phyloP scores from a whole-genome alignment of 352 stramenopile species.

The Phytophthora megakarya region DNA sequence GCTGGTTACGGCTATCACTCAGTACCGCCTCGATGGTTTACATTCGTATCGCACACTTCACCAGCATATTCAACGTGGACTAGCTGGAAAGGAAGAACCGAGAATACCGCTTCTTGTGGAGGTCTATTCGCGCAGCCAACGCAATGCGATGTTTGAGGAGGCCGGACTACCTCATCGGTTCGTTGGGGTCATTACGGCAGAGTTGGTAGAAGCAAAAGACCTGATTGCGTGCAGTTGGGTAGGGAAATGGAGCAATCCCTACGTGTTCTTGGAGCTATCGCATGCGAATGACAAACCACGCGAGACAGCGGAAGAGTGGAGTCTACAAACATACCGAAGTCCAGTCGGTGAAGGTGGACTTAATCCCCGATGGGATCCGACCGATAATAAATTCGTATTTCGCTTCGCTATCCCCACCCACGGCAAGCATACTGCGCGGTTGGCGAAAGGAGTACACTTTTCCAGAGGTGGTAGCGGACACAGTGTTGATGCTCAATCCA shows the following conservation, averaged over 20 bases:
- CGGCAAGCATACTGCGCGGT: constrained; percentile 39
- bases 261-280: constrained; percentile 74
- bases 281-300: constrained; percentile 36
- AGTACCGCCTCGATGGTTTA: constrained; percentile 75
- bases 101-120: constrained; percentile 62
- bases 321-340: constrained; percentile 76
- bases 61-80: constrained; percentile 41
- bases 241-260: constrained; percentile 72
- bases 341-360: constrained; percentile 52
- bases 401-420: constrained; percentile 82
- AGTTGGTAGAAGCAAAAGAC: constrained; percentile 72
- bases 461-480: constrained; percentile 1
- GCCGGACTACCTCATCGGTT: constrained; percentile 79
- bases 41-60: constrained; percentile 56
- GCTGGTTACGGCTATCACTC: constrained; percentile 82
- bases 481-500: constrained; percentile 17
- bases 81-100: constrained; percentile 47
- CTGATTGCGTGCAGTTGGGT: constrained; percentile 75
- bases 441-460: constrained; percentile 22
- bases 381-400: constrained; percentile 69
- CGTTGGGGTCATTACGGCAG: constrained; percentile 67
- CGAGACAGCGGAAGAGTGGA: constrained; percentile 67
- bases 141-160: constrained; percentile 82
- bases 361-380: constrained; percentile 57
- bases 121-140: constrained; percentile 71